Base-by-base conservation (phyloP, 768 basidiomycete genomes). In the Hebeloma cylindrosporum region DNA sequence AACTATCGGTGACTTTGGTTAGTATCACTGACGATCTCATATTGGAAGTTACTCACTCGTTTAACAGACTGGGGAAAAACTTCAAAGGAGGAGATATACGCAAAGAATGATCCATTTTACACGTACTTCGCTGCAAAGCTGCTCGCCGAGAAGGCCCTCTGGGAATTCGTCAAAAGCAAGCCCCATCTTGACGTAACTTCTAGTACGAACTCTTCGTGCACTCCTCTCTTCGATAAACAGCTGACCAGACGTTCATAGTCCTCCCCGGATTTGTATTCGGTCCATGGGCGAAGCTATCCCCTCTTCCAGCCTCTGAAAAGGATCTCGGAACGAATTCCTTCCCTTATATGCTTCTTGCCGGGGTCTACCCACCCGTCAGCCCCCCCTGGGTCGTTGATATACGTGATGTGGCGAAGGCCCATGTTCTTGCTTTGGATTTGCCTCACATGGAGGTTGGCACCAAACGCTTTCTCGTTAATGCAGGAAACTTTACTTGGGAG, bases 41-140 rank as follows among this genome's bases (percentile, higher is more conserved):
- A 5, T 35, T 23, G n/a, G n/a, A n/a, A n/a, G n/a, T n/a, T n/a
- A n/a, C n/a, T n/a, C n/a, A n/a, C n/a, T n/a, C n/a, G n/a, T n/a
- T n/a, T n/a, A n/a, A n/a, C 25, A 65, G 69, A 65, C 20, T 70
- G 68, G 70, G 66, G 60, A 34, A 38, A 44, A 2, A 52, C 53
- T 7, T 61, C 66, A 5, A 35, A 46, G n/a, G 65, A 68, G 30
- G 60, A 68, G 27, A 59, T 61, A 1, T 34, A 50, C 16, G 47
- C 40, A 7, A 50, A 60, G 7, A 50, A 51, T 5, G 50, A 58
- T 0, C 54, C 56, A 0, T 52, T 56, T 22, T 66, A 62, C 31
- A 54, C 62, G 36, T 76, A 75, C 56, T 57, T 62, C 18, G 63
- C 64, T n/a, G 58, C 67, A 14, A 76, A 76, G 44, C 55, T 58